Base-by-base conservation (phyloP, 1,284 basidiomycete genomes). In the Marasmius fiardii region DNA sequence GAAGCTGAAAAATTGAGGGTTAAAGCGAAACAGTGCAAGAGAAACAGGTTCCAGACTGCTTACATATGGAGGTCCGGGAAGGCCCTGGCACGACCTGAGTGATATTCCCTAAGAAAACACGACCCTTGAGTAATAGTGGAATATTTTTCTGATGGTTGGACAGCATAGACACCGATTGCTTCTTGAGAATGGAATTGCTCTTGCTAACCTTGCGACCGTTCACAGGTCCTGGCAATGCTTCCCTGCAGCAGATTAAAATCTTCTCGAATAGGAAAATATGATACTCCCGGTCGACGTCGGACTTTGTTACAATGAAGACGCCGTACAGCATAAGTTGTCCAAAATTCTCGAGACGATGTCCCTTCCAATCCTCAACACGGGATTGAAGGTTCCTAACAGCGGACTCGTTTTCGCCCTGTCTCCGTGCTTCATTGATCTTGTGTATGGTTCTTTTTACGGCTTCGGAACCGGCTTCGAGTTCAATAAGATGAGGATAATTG, bases 261-360 rank as follows among this genome's bases (percentile, higher is more conserved):
- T 95, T 94, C 74, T 99, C 95, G 64, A 99, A 99, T 34, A 99
- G 79, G 79, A 98, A 99, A 56, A 99, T 95, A 66, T 97, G 94
- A 67, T 99, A 99, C 70, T 99, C 97, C 62, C 96, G 83, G 69
- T 98, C 95, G 63, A 95, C 92, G 60, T 97, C 95, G 59, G 90
- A 92, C 74, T 99, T 99, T 64, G 92, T 95, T 53, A 99, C 97
- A 60, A 90, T 86, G 72, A 99, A 99, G 58, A 94, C 83, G 69
- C 98, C 96, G 68, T 98, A 93, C 21, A 98, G 84, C 37, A 96
- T 80, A 47, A 99, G 86, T 60, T 90, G 85, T 58, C 97, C 97
- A 64, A 99, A 99, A 63, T 93, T 91, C 63, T 86, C 86, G 43
- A 98, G 81, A 67, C 96, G 92, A 73, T 99, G 97, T 4, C 96